phyloP scores from a whole-genome alignment of 495 filamentous ascomycete genomes.

The Aspergillus sclerotioniger region DNA sequence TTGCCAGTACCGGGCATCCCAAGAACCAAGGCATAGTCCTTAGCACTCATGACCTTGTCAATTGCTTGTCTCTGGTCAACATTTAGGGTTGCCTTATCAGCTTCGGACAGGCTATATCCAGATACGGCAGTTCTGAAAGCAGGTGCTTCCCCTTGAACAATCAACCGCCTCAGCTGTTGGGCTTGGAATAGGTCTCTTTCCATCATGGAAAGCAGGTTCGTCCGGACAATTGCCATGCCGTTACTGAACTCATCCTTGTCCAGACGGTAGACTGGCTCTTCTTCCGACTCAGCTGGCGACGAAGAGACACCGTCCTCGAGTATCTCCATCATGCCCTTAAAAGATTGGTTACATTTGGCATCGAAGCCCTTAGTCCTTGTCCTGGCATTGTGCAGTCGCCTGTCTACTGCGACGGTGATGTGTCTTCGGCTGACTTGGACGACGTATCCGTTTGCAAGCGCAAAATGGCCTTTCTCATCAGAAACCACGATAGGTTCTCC shows the following conservation, averaged over 20 bases:
- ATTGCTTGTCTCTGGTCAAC: conserved; percentile 83
- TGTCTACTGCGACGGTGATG: conserved; percentile 85
- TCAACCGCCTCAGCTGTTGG: conserved; percentile 69
- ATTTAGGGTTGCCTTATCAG: conserved; percentile 63
- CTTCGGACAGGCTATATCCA: conserved; percentile 52
- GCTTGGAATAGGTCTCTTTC: conserved; percentile 71
- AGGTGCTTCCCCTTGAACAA: conserved; percentile 71
- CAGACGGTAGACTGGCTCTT: conserved; percentile 72
- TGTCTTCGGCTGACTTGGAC: conserved; percentile 66
- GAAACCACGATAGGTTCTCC: conserved; percentile 97
- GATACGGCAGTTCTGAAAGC: conserved; percentile 66
- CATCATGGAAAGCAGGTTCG: conserved; percentile 92
- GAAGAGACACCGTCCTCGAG: conserved; percentile 45
- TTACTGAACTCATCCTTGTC: conserved; percentile 99
- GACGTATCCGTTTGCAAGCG: conserved; percentile 87
- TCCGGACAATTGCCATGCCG: conserved; percentile 90
- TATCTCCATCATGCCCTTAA: conserved; percentile 89
- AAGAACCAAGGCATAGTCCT: conserved; percentile 90
- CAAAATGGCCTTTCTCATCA: conserved; percentile 91
- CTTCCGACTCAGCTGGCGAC: conserved; percentile 46
- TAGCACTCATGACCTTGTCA: conserved; percentile 89
- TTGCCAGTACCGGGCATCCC: conserved; percentile 99
- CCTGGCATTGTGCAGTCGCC: conserved; percentile 80
- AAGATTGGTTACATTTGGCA: conserved; percentile 71
- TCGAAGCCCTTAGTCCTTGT: conserved; percentile 74